Conservation (phyloP, 257 asterid genomes). For the Osmanthus fragrans region DNA sequence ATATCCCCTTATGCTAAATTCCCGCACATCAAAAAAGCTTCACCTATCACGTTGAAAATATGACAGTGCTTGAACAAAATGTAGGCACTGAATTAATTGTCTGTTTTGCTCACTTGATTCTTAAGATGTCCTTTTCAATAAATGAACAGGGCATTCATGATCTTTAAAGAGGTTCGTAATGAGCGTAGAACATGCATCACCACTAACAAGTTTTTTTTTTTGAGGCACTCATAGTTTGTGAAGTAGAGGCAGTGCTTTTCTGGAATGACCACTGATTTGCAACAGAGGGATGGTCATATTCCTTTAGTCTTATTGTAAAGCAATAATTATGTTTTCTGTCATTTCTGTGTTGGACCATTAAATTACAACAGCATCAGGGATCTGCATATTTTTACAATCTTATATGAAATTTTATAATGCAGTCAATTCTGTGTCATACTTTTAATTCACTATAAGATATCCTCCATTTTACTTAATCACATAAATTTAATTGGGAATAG, state of each 20-base stretch:
- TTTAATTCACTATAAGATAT: conserved; percentile 3
- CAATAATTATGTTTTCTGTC: neutral
- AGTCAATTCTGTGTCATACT: neutral
- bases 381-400: neutral
- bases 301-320: neutral
- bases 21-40: neutral
- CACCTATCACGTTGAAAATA: neutral
- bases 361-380: neutral
- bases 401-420: neutral
- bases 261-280: neutral
- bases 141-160: neutral
- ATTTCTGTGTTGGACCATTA: neutral
- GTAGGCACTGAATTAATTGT: neutral
- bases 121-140: neutral
- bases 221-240: neutral
- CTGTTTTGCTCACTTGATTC: neutral
- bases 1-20: neutral
- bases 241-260: neutral
- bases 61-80: neutral
- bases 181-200: neutral
- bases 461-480: neutral
- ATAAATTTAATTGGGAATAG: neutral
- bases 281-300: neutral
- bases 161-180: neutral
- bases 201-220: neutral